Base-by-base conservation (phyloP, 257 asterid species). In the Mentha longifolia region DNA sequence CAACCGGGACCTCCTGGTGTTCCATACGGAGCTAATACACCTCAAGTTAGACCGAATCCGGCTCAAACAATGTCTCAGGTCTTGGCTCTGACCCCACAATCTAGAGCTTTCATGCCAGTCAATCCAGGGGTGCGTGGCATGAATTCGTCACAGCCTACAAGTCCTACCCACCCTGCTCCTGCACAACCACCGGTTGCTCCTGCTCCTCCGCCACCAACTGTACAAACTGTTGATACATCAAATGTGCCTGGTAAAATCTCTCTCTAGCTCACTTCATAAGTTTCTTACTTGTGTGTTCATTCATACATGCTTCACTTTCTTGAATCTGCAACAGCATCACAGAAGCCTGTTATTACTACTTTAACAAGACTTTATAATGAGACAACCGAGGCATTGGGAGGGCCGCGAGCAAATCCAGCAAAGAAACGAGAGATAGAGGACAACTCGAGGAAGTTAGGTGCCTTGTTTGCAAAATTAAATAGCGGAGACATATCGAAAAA, bases 221-320 rank as follows among this genome's bases (percentile, higher is more conserved):
- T 91, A 70, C 97, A 91, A 78, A 93, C 97, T n/a, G 97, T 84
- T 78, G 97, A 89, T 81, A 93, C 98, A 60, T 90, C 97, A 6
- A 90, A 84, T 75, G 98, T 92, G 15, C 97, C 98, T 63, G 98
- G 98, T 91, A 87, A 16, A 6, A 5, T 35, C 5, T 5, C 6
- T 56, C 65, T 22, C n/a, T 15, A 17, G 10, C 49, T 58, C 58
- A 33, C 25, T 39, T 45, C 10, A 41, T 77, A 47, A 15, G 28
- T 19, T 28, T 28, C 3, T 28, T 28, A 20, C 9, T 54, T 54
- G n/a, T 54, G n/a, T 41, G 11, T 61, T 17, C 25, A 20, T 61
- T 57, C 63, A 31, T 64, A 61, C 42, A 10, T 54, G 56, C 46
- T 47, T 35, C 41, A 4, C 19, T 7, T 49, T 61, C 25, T 51